Conservation (phyloP, 192 early-diverging fungal genomes). For the Phycomyces blakesleeanus region DNA sequence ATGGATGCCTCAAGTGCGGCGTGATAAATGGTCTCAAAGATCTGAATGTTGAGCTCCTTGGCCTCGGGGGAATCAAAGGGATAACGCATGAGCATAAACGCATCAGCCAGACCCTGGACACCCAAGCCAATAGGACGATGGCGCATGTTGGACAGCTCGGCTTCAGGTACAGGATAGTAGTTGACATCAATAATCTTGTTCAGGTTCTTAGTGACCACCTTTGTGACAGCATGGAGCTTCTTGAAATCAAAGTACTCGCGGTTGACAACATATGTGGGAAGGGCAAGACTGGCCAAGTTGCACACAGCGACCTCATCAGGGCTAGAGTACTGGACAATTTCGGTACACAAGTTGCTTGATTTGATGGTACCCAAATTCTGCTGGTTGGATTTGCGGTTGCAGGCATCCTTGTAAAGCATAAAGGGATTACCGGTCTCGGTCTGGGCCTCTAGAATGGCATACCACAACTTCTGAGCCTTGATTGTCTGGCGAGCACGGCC, state of each 20-base stretch:
- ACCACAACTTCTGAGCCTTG: slow-evolving; percentile 98
- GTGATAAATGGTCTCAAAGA: slow-evolving; percentile 97
- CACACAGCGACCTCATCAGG: slow-evolving; percentile 98
- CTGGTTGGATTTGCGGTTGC: slow-evolving; percentile 99
- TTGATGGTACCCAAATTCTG: slow-evolving; percentile 99
- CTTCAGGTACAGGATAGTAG: slow-evolving; percentile 92
- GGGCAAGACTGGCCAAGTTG: slow-evolving; percentile 91
- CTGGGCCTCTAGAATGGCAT: slow-evolving; percentile 91
- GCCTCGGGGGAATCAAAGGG: slow-evolving; percentile 91
- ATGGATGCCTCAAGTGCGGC: slow-evolving; percentile 88
- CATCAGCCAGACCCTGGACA: slow-evolving; percentile 96
- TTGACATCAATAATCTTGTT: slow-evolving; percentile 98
- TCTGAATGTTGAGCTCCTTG: slow-evolving; percentile 73
- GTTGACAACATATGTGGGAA: slow-evolving; percentile 80
- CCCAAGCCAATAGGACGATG: slow-evolving; percentile 98
- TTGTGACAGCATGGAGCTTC: slow-evolving; percentile 75
- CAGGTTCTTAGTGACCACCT: slow-evolving; percentile 87
- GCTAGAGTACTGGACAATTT: slow-evolving; percentile 94
- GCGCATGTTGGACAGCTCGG: slow-evolving; percentile 83
- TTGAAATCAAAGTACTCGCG: slow-evolving; percentile 65
- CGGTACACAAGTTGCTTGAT: slow-evolving; percentile 97
- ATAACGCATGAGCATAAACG: slow-evolving; percentile 92
- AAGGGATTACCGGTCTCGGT: slow-evolving; percentile 97
- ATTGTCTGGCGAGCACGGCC: slow-evolving; percentile 85
- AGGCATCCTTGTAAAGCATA: slow-evolving; percentile 99